A percentile compares a stretch with the other conserved stretches of the same genome.
phyloP scores from a whole-genome alignment of 1,284 basidiomycete species.

The Trametes polyzona region DNA sequence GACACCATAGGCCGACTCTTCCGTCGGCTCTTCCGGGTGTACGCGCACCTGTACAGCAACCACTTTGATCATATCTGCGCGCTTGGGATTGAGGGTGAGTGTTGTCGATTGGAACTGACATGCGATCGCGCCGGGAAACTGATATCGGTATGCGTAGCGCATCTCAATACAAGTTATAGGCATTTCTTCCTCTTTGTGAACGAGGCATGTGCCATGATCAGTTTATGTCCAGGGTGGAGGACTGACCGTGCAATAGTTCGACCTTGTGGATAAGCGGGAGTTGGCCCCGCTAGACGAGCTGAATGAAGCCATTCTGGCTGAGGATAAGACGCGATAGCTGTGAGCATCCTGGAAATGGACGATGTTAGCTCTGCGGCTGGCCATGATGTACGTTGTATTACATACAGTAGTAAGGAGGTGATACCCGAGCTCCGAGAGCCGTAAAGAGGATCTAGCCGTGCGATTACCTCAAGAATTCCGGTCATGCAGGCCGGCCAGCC shows the following conservation, averaged over 20 bases:
- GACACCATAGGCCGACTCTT: constrained; percentile 93
- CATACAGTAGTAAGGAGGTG: too few relatives aligned
- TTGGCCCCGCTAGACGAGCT: constrained; percentile 95
- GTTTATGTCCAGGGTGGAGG: too few relatives aligned
- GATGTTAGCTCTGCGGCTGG: too few relatives aligned
- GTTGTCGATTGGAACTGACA: not conserved
- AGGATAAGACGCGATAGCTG: constrained; percentile 65
- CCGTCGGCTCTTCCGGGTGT: constrained; percentile 93
- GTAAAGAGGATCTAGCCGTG: too few relatives aligned
- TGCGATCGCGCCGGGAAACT: not conserved
- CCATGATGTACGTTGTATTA: not conserved
- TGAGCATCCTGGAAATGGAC: not conserved
- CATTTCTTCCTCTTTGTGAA: constrained; percentile 98
- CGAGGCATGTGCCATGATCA: constrained; percentile 61
- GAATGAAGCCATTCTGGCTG: constrained; percentile 92
- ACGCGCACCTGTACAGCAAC: constrained; percentile 99
- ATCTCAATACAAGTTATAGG: constrained; percentile 98
- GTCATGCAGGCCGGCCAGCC: too few relatives aligned
- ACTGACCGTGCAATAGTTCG: constrained; percentile 64
- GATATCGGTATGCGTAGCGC: constrained; percentile 59
- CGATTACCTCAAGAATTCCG: too few relatives aligned
- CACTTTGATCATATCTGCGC: constrained; percentile 99
- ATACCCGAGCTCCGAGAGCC: not conserved
- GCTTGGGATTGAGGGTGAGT: constrained; percentile 92
- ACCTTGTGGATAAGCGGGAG: constrained; percentile 97